Percentiles rank a stretch among this genome's conserved stretches.
Evolutionary conservation across 73 alveolate species (phyloP).

Genomic region (Symbiodinium natans): DNA sequence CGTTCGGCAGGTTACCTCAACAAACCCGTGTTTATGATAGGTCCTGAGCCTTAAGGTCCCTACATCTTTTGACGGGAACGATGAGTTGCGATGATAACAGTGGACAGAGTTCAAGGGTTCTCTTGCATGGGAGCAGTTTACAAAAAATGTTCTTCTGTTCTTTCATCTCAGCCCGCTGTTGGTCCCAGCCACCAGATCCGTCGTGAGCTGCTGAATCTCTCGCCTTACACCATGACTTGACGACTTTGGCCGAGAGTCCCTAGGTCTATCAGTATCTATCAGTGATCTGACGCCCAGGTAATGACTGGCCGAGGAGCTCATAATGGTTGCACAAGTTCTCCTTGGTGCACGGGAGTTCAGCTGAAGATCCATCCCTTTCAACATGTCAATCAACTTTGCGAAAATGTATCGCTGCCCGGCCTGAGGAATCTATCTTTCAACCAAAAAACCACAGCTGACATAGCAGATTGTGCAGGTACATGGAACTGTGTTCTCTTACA

Average conservation of each 20-base stretch:
- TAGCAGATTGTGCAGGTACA: no score
- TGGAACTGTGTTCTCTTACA: no score
- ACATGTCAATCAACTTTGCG: neutral
- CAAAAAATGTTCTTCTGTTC: no score
- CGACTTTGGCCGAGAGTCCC: no score
- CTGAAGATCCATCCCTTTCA: neutral
- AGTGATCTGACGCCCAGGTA: no score
- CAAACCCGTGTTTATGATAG: no score
- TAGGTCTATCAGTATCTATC: no score
- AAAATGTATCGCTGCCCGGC: neutral
- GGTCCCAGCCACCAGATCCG: conserved; percentile 15
- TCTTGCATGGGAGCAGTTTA: no score
- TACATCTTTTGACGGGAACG: neutral
- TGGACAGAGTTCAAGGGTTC: neutral
- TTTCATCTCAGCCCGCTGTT: no score
- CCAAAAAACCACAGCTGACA: no score
- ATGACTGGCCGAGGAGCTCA: conserved; percentile 1
- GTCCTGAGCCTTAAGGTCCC: neutral
- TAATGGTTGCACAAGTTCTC: conserved; percentile 15
- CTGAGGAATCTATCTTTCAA: neutral
- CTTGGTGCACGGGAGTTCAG: neutral
- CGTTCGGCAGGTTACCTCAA: conserved; percentile 68
- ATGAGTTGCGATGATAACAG: neutral
- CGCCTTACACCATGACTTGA: no score
- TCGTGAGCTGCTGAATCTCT: conserved; percentile 71